phyloP scores from a whole-genome alignment of 768 basidiomycete genomes.

The Lactifluus echinatus region DNA sequence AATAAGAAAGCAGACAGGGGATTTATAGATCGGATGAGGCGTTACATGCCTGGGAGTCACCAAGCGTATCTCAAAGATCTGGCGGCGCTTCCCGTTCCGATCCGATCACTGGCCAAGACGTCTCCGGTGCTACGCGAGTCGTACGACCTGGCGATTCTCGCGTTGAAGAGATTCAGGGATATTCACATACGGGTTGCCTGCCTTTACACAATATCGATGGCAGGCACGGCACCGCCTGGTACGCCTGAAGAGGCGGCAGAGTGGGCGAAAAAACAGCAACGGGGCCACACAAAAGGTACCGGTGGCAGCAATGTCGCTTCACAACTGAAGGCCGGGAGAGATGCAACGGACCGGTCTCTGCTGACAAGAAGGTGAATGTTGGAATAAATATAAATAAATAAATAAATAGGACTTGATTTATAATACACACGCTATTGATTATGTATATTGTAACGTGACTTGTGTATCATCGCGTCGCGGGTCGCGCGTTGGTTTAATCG shows the following conservation, averaged over 20 bases:
- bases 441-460: background rate
- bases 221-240: conserved; percentile 52
- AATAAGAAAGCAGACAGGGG: conserved; percentile 61
- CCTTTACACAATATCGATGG: conserved; percentile 82
- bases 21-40: conserved; percentile 90
- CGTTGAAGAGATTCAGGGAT: conserved; percentile 79
- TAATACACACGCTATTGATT: background rate
- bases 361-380: conserved; percentile 33
- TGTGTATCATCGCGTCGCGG: conserved; percentile 11
- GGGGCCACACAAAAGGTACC: conserved; percentile 66
- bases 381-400: background rate
- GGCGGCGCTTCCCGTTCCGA: conserved; percentile 44
- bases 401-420: background rate
- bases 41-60: conserved; percentile 93
- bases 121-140: conserved; percentile 55
- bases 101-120: conserved; percentile 52
- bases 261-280: conserved; percentile 19
- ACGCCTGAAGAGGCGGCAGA: conserved; percentile 41
- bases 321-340: conserved; percentile 83
- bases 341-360: conserved; percentile 67
- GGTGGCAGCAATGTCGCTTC: conserved; percentile 80
- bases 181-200: conserved; percentile 85
- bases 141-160: conserved; percentile 71
- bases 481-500: conserved; percentile 1
- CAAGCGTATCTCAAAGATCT: conserved; percentile 75